Evolutionary conservation across 73 alveolate species (phyloP).

Genomic region (Effrenium voratum): DNA sequence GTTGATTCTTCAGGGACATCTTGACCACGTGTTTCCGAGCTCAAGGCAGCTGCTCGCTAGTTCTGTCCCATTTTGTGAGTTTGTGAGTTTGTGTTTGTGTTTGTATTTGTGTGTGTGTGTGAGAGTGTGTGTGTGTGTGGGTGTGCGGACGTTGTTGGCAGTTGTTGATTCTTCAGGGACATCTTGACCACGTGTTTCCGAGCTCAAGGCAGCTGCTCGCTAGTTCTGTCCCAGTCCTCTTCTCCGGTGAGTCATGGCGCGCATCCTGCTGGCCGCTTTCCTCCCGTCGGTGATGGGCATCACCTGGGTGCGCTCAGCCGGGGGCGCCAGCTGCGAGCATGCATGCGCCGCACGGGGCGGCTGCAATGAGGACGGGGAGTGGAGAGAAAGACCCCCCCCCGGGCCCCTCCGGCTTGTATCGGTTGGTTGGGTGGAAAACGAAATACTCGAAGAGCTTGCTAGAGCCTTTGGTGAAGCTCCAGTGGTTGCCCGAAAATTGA

Average conservation of each 20-base stretch:
- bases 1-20: neutral
- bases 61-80: no score
- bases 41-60: neutral
- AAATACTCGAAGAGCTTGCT: no score
- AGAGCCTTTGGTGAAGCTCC: no score
- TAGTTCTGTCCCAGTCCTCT: neutral
- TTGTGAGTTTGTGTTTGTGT: no score
- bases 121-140: no score
- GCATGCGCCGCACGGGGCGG: slow-evolving; percentile 62
- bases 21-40: neutral
- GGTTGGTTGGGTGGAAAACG: no score
- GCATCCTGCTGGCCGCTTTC: neutral
- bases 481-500: no score
- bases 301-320: no score
- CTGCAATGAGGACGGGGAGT: no score
- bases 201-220: neutral
- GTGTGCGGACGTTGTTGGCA: neutral
- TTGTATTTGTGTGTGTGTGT: no score
- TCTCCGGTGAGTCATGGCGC: neutral
- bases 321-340: slow-evolving; percentile 60
- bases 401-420: no score
- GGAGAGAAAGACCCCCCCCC: no score
- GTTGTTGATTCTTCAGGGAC: neutral
- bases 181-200: neutral
- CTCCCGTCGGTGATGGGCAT: neutral